These are phyloP conservation scores for Starmerella davenportii DNA, from an alignment of 805 yeast genomes.

Conservation along the genomic window DNA sequence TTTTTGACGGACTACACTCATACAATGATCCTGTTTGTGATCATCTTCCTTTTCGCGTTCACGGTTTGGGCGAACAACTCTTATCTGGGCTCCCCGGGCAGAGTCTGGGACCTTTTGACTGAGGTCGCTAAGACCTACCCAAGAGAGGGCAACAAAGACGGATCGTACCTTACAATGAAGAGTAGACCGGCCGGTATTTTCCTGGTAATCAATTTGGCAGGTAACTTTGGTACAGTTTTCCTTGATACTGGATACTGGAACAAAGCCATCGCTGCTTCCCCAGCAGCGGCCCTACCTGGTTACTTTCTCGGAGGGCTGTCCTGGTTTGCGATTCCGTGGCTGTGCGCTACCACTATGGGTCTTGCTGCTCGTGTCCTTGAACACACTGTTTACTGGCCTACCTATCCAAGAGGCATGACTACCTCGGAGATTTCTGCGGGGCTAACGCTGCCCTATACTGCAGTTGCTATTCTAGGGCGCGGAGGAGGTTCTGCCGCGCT, in stretches of 20 bases:
- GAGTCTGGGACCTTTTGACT: slow-evolving; percentile 56
- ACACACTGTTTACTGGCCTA: slow-evolving; percentile 53
- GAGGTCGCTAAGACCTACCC: slow-evolving; percentile 41
- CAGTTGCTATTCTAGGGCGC: slow-evolving; percentile 65
- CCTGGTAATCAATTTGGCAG: slow-evolving; percentile 72
- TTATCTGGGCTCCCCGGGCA: slow-evolving; percentile 62
- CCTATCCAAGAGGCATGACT: slow-evolving; percentile 51
- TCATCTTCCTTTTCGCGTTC: slow-evolving; percentile 67
- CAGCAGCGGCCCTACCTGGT: slow-evolving; percentile 72
- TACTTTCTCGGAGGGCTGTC: slow-evolving; percentile 75
- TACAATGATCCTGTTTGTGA: slow-evolving; percentile 61
- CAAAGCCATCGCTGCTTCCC: slow-evolving; percentile 73
- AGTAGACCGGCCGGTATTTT: slow-evolving; percentile 77
- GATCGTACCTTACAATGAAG: slow-evolving; percentile 76
- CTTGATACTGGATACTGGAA: slow-evolving; percentile 78
- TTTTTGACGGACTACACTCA: slow-evolving; percentile 65
- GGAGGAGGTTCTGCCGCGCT: slow-evolving; percentile 79
- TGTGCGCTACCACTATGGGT: slow-evolving; percentile 71
- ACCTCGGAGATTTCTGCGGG: slow-evolving; percentile 66
- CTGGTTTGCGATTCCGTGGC: slow-evolving; percentile 82
- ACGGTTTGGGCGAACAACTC: slow-evolving; percentile 55
- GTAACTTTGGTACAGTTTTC: slow-evolving; percentile 79
- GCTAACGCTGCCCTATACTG: slow-evolving; percentile 46
- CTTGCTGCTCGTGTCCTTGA: slow-evolving; percentile 66
- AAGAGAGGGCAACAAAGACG: slow-evolving; percentile 60